Evolutionary conservation across 192 early-diverging fungal species (phyloP).

Genomic region (Coemansia sp.): DNA sequence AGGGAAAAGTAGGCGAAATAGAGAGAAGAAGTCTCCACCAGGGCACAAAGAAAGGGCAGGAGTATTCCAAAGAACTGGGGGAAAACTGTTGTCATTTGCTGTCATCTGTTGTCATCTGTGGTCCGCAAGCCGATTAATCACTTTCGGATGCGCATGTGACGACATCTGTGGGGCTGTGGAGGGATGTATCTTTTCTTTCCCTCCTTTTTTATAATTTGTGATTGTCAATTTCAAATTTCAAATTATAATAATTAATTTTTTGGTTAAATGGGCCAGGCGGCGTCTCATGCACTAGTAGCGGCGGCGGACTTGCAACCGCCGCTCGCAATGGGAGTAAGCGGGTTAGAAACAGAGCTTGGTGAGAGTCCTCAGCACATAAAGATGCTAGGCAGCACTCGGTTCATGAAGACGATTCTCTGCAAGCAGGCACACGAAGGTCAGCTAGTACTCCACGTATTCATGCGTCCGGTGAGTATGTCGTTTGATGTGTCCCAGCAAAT

Average conservation of each 20-base stretch:
- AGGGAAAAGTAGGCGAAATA: too few relatives aligned
- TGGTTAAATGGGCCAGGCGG: constrained; percentile 44
- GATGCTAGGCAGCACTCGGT: constrained; percentile 83
- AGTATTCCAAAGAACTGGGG: too few relatives aligned
- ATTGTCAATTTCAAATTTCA: neutral
- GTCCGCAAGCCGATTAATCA: too few relatives aligned
- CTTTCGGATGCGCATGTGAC: too few relatives aligned
- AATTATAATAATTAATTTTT: neutral
- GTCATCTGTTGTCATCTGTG: too few relatives aligned
- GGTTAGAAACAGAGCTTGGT: constrained; percentile 50
- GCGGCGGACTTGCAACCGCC: constrained; percentile 56
- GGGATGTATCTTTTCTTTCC: neutral
- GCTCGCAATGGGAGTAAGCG: constrained; percentile 48
- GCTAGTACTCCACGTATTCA: constrained; percentile 91
- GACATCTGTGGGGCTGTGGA: too few relatives aligned
- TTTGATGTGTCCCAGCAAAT: constrained; percentile 48
- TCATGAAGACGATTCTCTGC: constrained; percentile 92
- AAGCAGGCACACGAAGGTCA: constrained; percentile 80
- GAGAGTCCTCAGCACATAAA: constrained; percentile 52
- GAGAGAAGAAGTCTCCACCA: too few relatives aligned
- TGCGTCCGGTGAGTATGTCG: constrained; percentile 75
- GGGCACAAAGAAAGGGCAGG: too few relatives aligned
- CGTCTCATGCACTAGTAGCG: constrained; percentile 53
- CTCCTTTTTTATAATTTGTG: neutral
- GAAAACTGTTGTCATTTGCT: too few relatives aligned